Percentiles rank a stretch among this genome's conserved stretches.
Conservation (phyloP, 2,329 filamentous ascomycete genomes). For the Aspergillus caelatus region DNA sequence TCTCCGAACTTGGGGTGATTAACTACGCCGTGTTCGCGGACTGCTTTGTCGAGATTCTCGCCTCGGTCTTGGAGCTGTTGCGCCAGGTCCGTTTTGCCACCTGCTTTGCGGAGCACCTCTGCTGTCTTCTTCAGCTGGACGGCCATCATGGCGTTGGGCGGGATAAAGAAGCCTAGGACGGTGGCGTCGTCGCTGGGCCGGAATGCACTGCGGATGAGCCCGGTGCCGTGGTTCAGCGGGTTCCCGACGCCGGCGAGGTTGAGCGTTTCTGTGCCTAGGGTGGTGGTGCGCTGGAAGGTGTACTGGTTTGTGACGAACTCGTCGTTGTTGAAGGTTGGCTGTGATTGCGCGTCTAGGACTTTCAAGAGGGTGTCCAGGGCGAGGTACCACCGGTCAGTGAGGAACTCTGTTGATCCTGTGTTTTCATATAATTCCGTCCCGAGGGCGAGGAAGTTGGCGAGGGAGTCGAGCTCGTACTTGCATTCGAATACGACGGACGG, state of each 20-base stretch:
- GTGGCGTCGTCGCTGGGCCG: conserved; percentile 93
- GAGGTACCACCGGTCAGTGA: conserved; percentile 75
- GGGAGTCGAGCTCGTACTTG: conserved; percentile 97
- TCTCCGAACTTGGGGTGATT: conserved; percentile 54
- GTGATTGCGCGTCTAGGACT: conserved; percentile 77
- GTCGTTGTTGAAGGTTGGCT: conserved; percentile 77
- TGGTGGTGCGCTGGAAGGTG: conserved; percentile 81
- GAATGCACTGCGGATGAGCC: conserved; percentile 87
- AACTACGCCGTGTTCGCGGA: conserved; percentile 81
- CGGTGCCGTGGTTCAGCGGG: conserved; percentile 80
- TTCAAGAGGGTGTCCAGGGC: conserved; percentile 74
- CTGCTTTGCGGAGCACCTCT: conserved; percentile 63
- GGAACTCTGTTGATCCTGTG: conserved; percentile 75
- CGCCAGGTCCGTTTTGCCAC: conserved; percentile 56
- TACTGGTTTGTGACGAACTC: conserved; percentile 74
- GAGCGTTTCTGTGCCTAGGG: conserved; percentile 85
- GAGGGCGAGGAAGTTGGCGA: conserved; percentile 86
- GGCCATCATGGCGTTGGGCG: conserved; percentile 93
- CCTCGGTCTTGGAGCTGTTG: conserved; percentile 59
- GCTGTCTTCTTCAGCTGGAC: conserved; percentile 80
- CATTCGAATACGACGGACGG: conserved; percentile 89
- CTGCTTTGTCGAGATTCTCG: conserved; percentile 69
- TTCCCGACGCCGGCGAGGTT: conserved; percentile 84
- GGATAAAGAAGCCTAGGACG: conserved; percentile 92
- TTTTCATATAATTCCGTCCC: conserved; percentile 83